These are phyloP conservation scores for Saturnispora ahearnii DNA, from an alignment of 805 yeast genomes.

Conservation along the genomic window DNA sequence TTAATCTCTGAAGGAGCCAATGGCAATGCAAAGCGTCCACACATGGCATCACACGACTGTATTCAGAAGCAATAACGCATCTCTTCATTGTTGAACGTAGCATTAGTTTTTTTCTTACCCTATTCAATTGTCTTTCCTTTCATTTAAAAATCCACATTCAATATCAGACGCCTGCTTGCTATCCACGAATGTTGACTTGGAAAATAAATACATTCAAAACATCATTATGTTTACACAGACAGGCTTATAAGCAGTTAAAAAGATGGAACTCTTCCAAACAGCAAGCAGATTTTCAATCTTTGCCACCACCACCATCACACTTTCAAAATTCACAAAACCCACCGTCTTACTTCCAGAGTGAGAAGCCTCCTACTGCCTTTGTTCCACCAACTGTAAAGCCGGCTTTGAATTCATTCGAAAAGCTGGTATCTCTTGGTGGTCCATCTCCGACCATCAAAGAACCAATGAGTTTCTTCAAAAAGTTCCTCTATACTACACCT, in stretches of 20 bases:
- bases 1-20: conserved; percentile 35
- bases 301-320: conserved; percentile 2
- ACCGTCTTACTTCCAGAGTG: conserved; percentile 7
- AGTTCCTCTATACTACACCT: not conserved
- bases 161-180: not conserved
- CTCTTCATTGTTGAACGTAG: too few species aligned
- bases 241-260: not conserved
- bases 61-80: not conserved
- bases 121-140: not conserved
- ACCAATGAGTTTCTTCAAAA: not conserved
- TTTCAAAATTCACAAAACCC: conserved; percentile 14
- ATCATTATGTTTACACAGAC: not conserved
- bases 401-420: not conserved
- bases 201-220: not conserved
- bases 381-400: not conserved
- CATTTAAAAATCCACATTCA: not conserved
- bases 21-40: conserved; percentile 30
- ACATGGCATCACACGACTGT: conserved; percentile 17
- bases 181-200: not conserved
- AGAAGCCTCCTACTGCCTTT: not conserved
- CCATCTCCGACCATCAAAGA: not conserved
- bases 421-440: not conserved
- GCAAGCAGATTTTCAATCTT: not conserved
- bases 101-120: not conserved
- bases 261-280: not conserved